Conservation (phyloP, 768 basidiomycete species). For the Suillus paluster region DNA sequence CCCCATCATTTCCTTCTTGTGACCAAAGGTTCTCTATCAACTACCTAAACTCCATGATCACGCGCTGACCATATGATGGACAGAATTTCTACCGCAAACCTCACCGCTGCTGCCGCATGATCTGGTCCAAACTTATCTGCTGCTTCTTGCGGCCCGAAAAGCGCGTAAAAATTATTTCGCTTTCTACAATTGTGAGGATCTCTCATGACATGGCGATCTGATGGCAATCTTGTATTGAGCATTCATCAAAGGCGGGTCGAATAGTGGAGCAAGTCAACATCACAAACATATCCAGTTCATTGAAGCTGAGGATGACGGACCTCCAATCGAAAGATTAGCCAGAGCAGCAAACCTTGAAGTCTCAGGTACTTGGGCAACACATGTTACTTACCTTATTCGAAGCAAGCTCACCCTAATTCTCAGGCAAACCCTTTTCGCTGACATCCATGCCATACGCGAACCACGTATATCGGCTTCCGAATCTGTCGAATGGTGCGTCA, state of each 20-base stretch:
- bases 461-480: constrained; percentile 61
- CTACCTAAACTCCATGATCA: background rate
- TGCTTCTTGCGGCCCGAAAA: constrained; percentile 71
- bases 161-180: constrained; percentile 67
- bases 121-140: constrained; percentile 74
- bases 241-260: constrained; percentile 59
- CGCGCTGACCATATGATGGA: constrained; percentile 2
- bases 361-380: constrained; percentile 45
- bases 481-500: constrained; percentile 21
- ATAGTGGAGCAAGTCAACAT: constrained; percentile 86
- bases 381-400: no score
- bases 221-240: background rate
- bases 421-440: constrained; percentile 78
- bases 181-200: constrained; percentile 84
- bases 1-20: constrained; percentile 87
- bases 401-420: constrained; percentile 12
- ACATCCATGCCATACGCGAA: constrained; percentile 77
- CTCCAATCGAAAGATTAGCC: constrained; percentile 79
- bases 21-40: constrained; percentile 65
- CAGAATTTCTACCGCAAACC: constrained; percentile 78
- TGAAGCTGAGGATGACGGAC: constrained; percentile 63
- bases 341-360: constrained; percentile 59
- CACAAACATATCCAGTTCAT: constrained; percentile 94
- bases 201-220: constrained; percentile 2
- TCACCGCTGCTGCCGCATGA: constrained; percentile 82